Evolutionary conservation across 2,329 filamentous ascomycete species (phyloP).

Genomic region (Westerdykella aurantiaca): DNA sequence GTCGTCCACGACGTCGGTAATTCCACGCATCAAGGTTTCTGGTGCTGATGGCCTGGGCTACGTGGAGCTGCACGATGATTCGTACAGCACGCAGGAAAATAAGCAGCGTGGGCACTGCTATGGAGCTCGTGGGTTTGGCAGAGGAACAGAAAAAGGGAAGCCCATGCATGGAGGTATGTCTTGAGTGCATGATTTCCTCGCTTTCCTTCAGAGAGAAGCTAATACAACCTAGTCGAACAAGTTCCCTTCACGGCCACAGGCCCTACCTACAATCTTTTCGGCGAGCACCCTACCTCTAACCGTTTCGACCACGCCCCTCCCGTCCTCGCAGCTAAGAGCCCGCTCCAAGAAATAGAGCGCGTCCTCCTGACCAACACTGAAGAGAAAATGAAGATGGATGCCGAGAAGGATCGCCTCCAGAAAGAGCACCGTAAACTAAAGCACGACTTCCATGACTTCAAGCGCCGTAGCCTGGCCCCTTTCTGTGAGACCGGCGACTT

Average conservation of each 20-base stretch:
- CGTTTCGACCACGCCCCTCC: too few relatives aligned
- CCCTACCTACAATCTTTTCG: background rate
- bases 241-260: too few relatives aligned
- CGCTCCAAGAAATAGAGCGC: slow-evolving; percentile 18
- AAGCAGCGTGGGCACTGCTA: too few relatives aligned
- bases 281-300: background rate
- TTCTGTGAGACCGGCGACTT: background rate
- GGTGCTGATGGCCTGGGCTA: background rate
- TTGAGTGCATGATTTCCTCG: too few relatives aligned
- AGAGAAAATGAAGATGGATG: slow-evolving; percentile 6
- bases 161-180: too few relatives aligned
- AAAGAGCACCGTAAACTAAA: slow-evolving; percentile 11
- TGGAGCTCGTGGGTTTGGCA: too few relatives aligned
- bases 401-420: slow-evolving; percentile 4
- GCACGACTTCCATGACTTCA: background rate
- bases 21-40: too few relatives aligned
- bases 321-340: slow-evolving; percentile 4
- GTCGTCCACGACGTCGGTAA: background rate
- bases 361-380: slow-evolving; percentile 10
- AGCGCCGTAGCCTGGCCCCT: background rate
- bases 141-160: too few relatives aligned
- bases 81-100: too few relatives aligned
- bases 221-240: too few relatives aligned
- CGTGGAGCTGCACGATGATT: background rate
- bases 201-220: too few relatives aligned